These are phyloP conservation scores for Fraxinus sp. DNA, from an alignment of 305 asterid genomes.

Conservation along the genomic window DNA sequence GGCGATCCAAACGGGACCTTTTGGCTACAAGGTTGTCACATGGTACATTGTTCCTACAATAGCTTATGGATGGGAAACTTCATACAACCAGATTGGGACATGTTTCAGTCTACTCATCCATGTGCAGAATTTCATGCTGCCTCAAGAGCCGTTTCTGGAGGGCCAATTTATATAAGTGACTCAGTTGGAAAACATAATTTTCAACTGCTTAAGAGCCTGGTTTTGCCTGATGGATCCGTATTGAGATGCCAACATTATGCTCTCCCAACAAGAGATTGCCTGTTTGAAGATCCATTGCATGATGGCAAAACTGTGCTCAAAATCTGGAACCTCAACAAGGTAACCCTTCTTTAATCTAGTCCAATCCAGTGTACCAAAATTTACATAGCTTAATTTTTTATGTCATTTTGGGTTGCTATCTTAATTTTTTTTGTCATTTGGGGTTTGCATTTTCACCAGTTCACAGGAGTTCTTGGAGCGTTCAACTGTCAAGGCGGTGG, in stretches of 20 bases:
- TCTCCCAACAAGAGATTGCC: constrained; percentile 27
- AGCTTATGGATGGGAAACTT: not conserved
- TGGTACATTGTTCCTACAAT: not conserved
- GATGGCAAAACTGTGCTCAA: constrained; percentile 29
- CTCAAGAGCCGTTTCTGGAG: constrained; percentile 23
- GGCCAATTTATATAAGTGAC: constrained; percentile 22
- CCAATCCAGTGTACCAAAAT: not conserved
- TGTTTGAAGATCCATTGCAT: constrained; percentile 22
- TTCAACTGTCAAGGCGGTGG: constrained; percentile 29
- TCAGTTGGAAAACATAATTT: constrained; percentile 21
- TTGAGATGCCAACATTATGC: constrained; percentile 24
- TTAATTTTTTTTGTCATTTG: not conserved
- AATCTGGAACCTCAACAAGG: constrained; percentile 28
- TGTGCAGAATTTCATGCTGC: constrained; percentile 28
- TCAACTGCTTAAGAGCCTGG: constrained; percentile 9
- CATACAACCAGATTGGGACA: not conserved
- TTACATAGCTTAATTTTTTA: too few species aligned
- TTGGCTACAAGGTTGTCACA: not conserved
- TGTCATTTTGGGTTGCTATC: too few species aligned
- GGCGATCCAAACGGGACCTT: not conserved
- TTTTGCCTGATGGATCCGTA: constrained; percentile 25
- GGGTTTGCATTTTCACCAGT: constrained; percentile 14
- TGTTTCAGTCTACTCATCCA: constrained; percentile 22
- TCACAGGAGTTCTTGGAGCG: constrained; percentile 25
- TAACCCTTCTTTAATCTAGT: not conserved